phyloP scores from a whole-genome alignment of 2,329 filamentous ascomycete genomes.

The Corniculantispora saksenae region DNA sequence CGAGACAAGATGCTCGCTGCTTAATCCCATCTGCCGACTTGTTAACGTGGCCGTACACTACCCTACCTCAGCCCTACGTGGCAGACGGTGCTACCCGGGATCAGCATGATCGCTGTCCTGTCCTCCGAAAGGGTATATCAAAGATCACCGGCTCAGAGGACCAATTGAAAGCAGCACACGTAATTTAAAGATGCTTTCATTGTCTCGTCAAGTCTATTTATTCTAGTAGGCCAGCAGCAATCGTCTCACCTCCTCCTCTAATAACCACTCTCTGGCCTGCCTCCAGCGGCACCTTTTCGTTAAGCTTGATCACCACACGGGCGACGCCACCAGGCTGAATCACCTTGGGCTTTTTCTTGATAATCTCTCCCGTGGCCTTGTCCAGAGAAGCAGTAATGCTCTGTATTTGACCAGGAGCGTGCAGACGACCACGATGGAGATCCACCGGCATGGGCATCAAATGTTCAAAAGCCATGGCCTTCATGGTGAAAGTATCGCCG shows the following conservation, averaged over 20 bases:
- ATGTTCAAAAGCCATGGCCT: constrained; percentile 86
- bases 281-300: constrained; percentile 76
- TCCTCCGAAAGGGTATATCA: not conserved
- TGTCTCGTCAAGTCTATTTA: constrained; percentile 49
- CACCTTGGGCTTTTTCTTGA: constrained; percentile 83
- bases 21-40: not conserved
- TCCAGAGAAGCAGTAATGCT: constrained; percentile 74
- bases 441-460: constrained; percentile 87
- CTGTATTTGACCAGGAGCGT: constrained; percentile 73
- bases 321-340: constrained; percentile 79
- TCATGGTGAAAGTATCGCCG: constrained; percentile 74
- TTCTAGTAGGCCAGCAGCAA: constrained; percentile 86
- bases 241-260: constrained; percentile 75
- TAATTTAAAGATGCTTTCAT: constrained; percentile 10
- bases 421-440: constrained; percentile 81
- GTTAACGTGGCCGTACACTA: not conserved
- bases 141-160: too few relatives aligned
- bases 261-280: constrained; percentile 78
- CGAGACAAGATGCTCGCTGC: not conserved
- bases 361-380: constrained; percentile 71
- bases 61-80: not conserved
- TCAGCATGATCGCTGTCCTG: not conserved
- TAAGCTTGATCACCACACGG: constrained; percentile 73
- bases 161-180: too few relatives aligned
- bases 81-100: not conserved